Conservation (phyloP, 257 asterid species). For the Solanum chiquidenum region DNA sequence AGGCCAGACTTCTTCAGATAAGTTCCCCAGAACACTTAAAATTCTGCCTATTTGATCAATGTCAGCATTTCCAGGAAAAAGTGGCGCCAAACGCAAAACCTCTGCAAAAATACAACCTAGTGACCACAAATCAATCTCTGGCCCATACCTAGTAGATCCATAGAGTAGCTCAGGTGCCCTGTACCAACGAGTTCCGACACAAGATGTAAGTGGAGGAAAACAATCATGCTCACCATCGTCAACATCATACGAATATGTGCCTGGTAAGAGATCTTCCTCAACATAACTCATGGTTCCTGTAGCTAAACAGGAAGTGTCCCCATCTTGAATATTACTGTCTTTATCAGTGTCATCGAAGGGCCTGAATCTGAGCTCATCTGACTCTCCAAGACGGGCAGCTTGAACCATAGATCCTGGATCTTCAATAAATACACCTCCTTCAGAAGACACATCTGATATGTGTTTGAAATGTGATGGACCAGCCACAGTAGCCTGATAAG, state of each 20-base stretch:
- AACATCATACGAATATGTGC: slow-evolving; percentile 38
- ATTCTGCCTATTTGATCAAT: slow-evolving; percentile 77
- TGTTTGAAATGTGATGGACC: slow-evolving; percentile 22
- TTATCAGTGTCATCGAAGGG: slow-evolving; percentile 43
- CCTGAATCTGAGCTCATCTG: slow-evolving; percentile 19
- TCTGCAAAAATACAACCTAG: slow-evolving; percentile 90
- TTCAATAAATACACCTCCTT: slow-evolving; percentile 13
- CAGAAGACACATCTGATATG: slow-evolving; percentile 5
- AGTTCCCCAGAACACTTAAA: slow-evolving; percentile 57
- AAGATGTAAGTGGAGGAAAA: slow-evolving; percentile 68
- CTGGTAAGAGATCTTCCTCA: slow-evolving; percentile 55
- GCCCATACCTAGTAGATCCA: slow-evolving; percentile 78
- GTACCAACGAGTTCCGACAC: slow-evolving; percentile 96
- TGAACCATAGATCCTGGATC: slow-evolving; percentile 16
- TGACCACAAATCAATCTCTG: slow-evolving; percentile 92
- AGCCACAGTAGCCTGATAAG: slow-evolving; percentile 13
- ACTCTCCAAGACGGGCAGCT: slow-evolving; percentile 14
- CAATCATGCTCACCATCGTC: slow-evolving; percentile 50
- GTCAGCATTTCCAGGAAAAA: slow-evolving; percentile 83
- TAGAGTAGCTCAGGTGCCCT: slow-evolving; percentile 91
- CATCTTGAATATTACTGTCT: slow-evolving; percentile 54
- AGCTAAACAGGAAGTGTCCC: slow-evolving; percentile 71
- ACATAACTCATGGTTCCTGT: slow-evolving; percentile 71
- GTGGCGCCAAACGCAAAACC: slow-evolving; percentile 60
- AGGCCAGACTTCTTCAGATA: slow-evolving; percentile 77